Conservation (phyloP, 768 basidiomycete species). For the Russula brevipes region DNA sequence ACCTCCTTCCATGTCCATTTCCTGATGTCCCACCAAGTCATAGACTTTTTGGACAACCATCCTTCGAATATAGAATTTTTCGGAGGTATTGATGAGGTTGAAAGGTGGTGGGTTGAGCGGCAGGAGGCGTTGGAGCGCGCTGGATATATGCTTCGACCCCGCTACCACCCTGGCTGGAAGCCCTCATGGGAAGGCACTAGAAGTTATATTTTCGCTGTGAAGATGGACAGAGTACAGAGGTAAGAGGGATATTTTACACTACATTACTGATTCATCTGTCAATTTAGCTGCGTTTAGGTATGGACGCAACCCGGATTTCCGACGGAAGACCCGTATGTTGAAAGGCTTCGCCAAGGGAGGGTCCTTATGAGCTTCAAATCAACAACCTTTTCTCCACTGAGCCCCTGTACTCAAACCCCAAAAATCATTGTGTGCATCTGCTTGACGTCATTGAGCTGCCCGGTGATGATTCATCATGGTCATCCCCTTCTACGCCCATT, state of each 20-base stretch:
- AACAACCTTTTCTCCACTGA: constrained; percentile 16
- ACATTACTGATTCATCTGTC: not conserved
- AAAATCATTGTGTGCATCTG: constrained; percentile 30
- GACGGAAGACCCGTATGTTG: constrained; percentile 2
- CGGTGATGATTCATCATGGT: constrained; percentile 29
- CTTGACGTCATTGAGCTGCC: constrained; percentile 28
- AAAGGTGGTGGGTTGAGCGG: constrained; percentile 3
- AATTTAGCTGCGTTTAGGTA: no score
- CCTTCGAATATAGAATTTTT: no score
- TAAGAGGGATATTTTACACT: not conserved
- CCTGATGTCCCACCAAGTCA: not conserved
- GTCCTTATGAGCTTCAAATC: constrained; percentile 18
- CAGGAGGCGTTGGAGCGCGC: not conserved
- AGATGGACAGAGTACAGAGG: constrained; percentile 4
- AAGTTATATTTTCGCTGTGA: not conserved
- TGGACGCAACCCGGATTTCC: no score
- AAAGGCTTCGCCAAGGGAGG: constrained; percentile 3
- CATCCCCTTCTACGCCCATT: constrained; percentile 32
- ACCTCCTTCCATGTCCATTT: not conserved
- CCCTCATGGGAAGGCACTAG: constrained; percentile 7
- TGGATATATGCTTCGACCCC: constrained; percentile 16
- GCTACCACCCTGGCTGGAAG: constrained; percentile 14
- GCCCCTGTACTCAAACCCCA: constrained; percentile 26
- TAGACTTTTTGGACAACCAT: not conserved
- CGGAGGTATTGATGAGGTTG: not conserved